Percentiles rank a stretch among this genome's conserved stretches.
Evolutionary conservation across 805 yeast genomes (phyloP).

Genomic region (Candida tammaniensis): DNA sequence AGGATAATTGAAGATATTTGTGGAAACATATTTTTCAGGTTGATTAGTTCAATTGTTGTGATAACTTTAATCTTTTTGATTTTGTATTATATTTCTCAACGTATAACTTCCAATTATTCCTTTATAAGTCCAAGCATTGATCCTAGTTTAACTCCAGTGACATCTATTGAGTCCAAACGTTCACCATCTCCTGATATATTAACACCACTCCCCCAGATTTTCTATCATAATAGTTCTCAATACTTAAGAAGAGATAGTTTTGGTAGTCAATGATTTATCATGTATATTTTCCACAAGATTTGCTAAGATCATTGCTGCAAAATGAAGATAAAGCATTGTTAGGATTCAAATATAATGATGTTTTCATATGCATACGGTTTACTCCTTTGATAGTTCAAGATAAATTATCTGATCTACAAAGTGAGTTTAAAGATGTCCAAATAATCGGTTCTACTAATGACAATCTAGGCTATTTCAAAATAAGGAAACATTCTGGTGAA

Average conservation of each 20-base stretch:
- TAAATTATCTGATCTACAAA: neutral
- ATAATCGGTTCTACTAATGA: conserved; percentile 1
- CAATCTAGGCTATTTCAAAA: conserved; percentile 3
- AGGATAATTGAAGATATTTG: no score
- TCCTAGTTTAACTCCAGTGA: no score
- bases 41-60: no score
- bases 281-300: conserved; percentile 35
- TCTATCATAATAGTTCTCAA: conserved; percentile 40
- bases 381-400: neutral
- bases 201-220: conserved; percentile 8
- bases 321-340: conserved; percentile 5
- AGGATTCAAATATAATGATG: conserved; percentile 9
- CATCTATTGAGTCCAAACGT: no score
- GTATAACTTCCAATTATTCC: no score
- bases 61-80: no score
- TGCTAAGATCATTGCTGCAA: conserved; percentile 16
- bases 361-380: conserved; percentile 7
- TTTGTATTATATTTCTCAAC: no score
- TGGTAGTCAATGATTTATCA: conserved; percentile 22
- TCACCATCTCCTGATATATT: no score
- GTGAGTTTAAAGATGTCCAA: neutral
- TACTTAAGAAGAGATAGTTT: conserved; percentile 42
- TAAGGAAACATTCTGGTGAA: conserved; percentile 2
- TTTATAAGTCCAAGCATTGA: no score
- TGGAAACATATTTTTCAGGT: no score